Conservation (phyloP, 2,329 filamentous ascomycete genomes). For the Didymella lethalis region DNA sequence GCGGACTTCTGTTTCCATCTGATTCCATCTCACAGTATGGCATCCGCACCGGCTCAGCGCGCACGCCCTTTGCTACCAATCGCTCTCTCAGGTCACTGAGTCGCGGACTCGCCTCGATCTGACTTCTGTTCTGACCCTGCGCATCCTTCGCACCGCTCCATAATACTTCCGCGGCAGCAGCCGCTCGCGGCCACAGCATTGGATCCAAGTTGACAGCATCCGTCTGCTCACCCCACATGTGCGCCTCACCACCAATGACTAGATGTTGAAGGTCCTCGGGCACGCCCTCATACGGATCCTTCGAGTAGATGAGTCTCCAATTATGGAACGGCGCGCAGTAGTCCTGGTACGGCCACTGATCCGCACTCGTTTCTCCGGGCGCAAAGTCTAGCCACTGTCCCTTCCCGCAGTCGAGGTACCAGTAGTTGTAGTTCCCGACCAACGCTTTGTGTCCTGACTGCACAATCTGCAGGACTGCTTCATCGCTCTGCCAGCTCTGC, state of each 20-base stretch:
- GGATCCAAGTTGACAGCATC: slow-evolving; percentile 78
- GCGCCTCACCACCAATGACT: slow-evolving; percentile 81
- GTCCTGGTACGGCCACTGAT: slow-evolving; percentile 75
- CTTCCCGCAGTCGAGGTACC: slow-evolving; percentile 85
- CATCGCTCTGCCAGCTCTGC: slow-evolving; percentile 77
- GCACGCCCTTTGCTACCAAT: slow-evolving; percentile 72
- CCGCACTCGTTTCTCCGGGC: slow-evolving; percentile 58
- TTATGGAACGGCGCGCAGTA: slow-evolving; percentile 83
- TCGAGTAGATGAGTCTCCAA: slow-evolving; percentile 82
- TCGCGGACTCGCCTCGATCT: slow-evolving; percentile 72
- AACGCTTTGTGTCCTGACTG: slow-evolving; percentile 73
- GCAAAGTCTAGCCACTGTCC: slow-evolving; percentile 80
- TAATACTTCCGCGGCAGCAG: slow-evolving; percentile 77
- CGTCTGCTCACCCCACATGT: slow-evolving; percentile 81
- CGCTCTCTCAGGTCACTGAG: slow-evolving; percentile 80
- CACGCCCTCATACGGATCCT: slow-evolving; percentile 72
- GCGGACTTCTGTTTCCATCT: slow-evolving; percentile 34
- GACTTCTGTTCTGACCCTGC: slow-evolving; percentile 72
- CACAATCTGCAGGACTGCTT: slow-evolving; percentile 67
- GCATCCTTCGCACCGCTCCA: slow-evolving; percentile 78
- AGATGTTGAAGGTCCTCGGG: slow-evolving; percentile 69
- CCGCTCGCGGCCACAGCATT: slow-evolving; percentile 79
- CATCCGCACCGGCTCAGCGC: slow-evolving; percentile 74
- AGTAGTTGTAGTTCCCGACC: slow-evolving; percentile 78
- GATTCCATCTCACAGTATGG: slow-evolving; percentile 73